These are phyloP conservation scores for Fusarium chaquense DNA, from an alignment of 2,329 filamentous ascomycete species.

Conservation along the genomic window DNA sequence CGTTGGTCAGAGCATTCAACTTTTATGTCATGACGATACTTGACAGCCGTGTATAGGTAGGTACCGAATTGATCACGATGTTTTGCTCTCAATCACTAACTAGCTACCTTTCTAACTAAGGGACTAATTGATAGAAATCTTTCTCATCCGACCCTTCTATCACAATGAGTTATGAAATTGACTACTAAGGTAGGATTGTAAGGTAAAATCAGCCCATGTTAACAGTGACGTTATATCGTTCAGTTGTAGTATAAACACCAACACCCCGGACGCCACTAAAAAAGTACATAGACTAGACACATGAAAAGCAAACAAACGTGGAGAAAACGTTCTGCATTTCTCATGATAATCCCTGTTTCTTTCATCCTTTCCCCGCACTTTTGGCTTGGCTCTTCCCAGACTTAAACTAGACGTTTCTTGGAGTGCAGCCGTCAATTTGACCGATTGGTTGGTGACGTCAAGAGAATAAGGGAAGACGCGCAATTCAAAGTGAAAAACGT, in stretches of 20 bases:
- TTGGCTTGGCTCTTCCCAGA: slow-evolving; percentile 12
- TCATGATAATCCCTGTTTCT: slow-evolving; percentile 23
- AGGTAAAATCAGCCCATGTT: background rate
- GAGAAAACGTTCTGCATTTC: slow-evolving; percentile 33
- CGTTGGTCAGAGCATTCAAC: slow-evolving; percentile 13
- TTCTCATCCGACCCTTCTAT: background rate
- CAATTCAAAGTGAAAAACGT: background rate
- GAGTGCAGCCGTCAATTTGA: slow-evolving; percentile 28
- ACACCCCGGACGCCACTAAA: slow-evolving; percentile 36
- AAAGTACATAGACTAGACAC: background rate
- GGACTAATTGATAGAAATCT: background rate
- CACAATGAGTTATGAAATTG: background rate
- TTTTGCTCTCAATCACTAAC: background rate
- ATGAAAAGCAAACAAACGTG: slow-evolving; percentile 17
- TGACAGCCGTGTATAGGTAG: background rate
- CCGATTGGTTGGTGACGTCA: slow-evolving; percentile 46
- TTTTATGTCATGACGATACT: slow-evolving; percentile 18
- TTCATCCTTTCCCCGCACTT: slow-evolving; percentile 38
- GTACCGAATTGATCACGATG: background rate
- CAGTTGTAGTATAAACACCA: background rate
- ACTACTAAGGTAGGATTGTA: background rate
- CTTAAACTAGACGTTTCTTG: slow-evolving; percentile 10
- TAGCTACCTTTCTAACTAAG: background rate
- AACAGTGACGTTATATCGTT: slow-evolving; percentile 33
- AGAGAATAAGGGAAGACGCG: background rate